Base-by-base conservation (phyloP, 805 yeast genomes). In the Candida pini region DNA sequence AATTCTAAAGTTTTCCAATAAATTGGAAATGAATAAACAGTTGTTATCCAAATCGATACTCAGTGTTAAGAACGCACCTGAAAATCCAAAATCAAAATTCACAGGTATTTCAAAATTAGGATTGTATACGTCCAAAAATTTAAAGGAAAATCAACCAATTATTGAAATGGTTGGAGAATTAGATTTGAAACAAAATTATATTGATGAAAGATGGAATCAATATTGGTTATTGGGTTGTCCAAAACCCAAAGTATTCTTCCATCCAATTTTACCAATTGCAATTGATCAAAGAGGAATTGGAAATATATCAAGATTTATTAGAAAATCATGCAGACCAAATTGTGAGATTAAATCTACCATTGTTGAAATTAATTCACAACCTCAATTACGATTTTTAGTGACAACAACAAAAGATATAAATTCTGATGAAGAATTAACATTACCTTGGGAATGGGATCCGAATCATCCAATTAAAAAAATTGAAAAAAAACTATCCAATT, bases 381-480 rank as follows among this genome's bases (percentile, higher is more conserved):
- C 36, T 10, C 44, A 39, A 23, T 58, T 71, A 31, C 71, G 68
- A 35, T 78, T 84, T 50, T 64, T 75, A 7, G 66, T 85, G 8
- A 64, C 64, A 19, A 73, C 96, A 0, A 56, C 68, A 1, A 69
- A 64, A 31, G 73, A 73, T 2, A 72, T 89, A 18, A 64, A 66
- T 33, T 57, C 68, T 8, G 87, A 77, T n/a, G 73, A 78, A 26
- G 97, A 89, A 51, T 58, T 90, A 15, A 71, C 89, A 0, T 57
- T 87, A 8, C 74, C 78, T 2, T 90, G 97, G 97, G 85, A 81
- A 40, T 90, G 96, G 95, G 95, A 88, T 51, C 53, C 59, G 3
- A 43, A 63, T 13, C 96, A 88, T 53, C 95, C 97, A 2, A 82
- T 87, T 25, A 61, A 64, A 34, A 68, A 69, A 43, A 59, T 82